Evolutionary conservation across 352 stramenopile species (phyloP), one percentile per base, ranked within the genome.

Genomic region (Phytophthora agathidicida): DNA sequence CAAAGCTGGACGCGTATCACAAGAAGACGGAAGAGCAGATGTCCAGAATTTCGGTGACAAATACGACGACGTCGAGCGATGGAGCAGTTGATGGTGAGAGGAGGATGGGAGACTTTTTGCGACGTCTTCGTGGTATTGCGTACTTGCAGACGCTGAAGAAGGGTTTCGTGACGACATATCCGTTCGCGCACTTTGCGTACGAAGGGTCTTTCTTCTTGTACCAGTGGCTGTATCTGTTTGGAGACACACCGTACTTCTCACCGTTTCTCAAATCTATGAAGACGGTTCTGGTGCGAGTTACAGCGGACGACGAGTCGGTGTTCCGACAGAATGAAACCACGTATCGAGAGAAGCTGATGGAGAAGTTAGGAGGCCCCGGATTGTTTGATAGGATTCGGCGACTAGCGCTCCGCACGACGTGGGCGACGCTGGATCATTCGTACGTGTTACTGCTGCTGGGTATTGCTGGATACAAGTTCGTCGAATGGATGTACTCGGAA

Each of bases 401-500:
- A 41, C 46, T 78, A 17, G 46, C 77, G 17, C 59, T 88, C 35
- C 75, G 71, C 3, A 63, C 72, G 7, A 87, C 75, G 11, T 96
- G 86, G 86, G 68, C 73, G 2, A 79, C 77, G 22, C 55, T 87
- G 9, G 86, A 96, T 55, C 79, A 96, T 67, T 96, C 83, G 63
- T 91, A 94, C 42, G 75, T 90, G 44, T 61, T 94, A 38, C 59
- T 96, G 13, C 60, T 94, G 20, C 43, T 93, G 17, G 77, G 83
- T 33, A 87, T 96, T 56, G 83, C 84, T 1, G 71, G 77, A 28
- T 96, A 93, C 73, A 96, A 96, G 53, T 88, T 93, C 38, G 59
- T 93, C 35, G 86, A 96, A 59, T 96, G 86, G 86, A 91, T 96
- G 77, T 93, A 96, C 69, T 93, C 83, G 37, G 86, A 96, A 42